A percentile compares a stretch with the other conserved stretches of the same genome.
Conservation (phyloP, 345 rosid species). For the Melastoma malabathricum region DNA sequence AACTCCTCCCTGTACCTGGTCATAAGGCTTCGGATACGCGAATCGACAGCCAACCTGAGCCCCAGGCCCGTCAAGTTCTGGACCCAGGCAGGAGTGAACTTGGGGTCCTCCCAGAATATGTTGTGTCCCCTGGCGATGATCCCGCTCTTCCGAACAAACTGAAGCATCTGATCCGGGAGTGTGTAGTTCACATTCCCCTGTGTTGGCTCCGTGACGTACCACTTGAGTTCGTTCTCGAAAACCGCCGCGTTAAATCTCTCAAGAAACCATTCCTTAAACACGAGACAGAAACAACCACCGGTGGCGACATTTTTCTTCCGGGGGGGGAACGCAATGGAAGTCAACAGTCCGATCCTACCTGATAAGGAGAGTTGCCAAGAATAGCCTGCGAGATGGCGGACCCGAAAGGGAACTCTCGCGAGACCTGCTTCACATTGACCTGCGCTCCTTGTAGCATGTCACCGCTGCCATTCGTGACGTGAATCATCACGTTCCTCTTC, state of each 20-base stretch:
- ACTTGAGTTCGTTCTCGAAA: conserved; percentile 78
- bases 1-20: conserved; percentile 61
- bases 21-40: conserved; percentile 61
- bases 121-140: conserved; percentile 71
- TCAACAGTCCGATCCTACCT: conserved; percentile 17
- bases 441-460: conserved; percentile 38
- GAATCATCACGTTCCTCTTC: conserved; percentile 56
- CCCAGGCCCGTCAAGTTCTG: conserved; percentile 23
- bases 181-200: conserved; percentile 60
- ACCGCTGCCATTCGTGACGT: conserved; percentile 48
- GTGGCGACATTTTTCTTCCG: too few relatives aligned
- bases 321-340: too few relatives aligned
- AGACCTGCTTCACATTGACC: conserved; percentile 37
- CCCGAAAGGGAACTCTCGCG: conserved; percentile 72
- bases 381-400: conserved; percentile 69
- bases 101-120: conserved; percentile 88
- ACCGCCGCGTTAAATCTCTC: conserved; percentile 80
- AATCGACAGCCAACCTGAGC: conserved; percentile 42
- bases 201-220: conserved; percentile 75
- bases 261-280: conserved; percentile 54
- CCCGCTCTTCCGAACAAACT: conserved; percentile 40
- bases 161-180: conserved; percentile 45
- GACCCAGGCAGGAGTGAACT: conserved; percentile 58
- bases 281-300: not conserved
- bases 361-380: conserved; percentile 56